phyloP scores from a whole-genome alignment of 2,329 filamentous ascomycete genomes.

The Diaporthe citrichinensis region DNA sequence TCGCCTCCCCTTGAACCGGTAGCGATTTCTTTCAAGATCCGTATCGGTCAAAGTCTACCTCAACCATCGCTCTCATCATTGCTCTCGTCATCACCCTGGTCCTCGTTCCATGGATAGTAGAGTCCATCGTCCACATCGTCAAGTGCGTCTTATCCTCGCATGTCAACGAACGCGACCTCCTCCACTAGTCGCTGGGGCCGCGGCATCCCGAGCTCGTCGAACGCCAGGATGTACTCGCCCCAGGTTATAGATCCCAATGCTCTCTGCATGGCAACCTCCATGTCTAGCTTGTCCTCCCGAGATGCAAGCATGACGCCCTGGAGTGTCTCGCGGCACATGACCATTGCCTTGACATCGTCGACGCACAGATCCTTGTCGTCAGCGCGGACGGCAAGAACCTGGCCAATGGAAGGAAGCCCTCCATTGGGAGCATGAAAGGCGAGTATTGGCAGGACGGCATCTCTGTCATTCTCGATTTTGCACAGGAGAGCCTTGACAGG shows the following conservation, averaged over 20 bases:
- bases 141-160: neutral
- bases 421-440: neutral
- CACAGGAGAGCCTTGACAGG: neutral
- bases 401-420: accelerated
- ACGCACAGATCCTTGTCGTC: neutral
- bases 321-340: neutral
- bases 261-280: neutral
- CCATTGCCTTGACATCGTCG: neutral
- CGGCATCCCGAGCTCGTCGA: neutral
- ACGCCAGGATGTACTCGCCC: neutral
- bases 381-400: neutral
- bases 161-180: neutral
- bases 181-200: neutral
- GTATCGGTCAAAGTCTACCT: accelerated
- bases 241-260: neutral
- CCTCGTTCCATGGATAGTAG: neutral
- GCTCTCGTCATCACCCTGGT: no score
- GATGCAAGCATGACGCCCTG: no score
- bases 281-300: accelerated
- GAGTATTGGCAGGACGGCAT: neutral
- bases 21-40: neutral
- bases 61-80: neutral
- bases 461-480: neutral
- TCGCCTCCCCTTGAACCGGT: neutral
- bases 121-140: neutral